Evolutionary conservation across 2,329 filamentous ascomycete species (phyloP).

Genomic region (Claviceps africana): DNA sequence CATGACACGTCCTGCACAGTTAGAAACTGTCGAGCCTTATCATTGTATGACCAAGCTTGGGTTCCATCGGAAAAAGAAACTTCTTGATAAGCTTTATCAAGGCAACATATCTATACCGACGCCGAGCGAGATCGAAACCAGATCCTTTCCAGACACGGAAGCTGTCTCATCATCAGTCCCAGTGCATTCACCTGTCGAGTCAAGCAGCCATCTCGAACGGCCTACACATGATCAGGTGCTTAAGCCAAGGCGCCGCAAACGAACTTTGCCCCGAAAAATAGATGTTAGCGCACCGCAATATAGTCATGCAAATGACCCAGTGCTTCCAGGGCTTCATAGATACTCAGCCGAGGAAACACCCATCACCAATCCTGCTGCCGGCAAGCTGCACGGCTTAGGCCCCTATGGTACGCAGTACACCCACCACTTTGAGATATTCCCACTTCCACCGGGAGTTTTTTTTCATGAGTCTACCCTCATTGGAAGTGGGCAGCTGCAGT

Average conservation of each 20-base stretch:
- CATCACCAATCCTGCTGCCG: constrained; percentile 9
- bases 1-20: constrained; percentile 33
- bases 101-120: constrained; percentile 11
- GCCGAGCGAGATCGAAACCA: neutral
- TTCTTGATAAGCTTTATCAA: constrained; percentile 41
- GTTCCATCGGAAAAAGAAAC: constrained; percentile 38
- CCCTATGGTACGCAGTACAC: constrained; percentile 49
- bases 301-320: constrained; percentile 37
- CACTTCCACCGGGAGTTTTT: constrained; percentile 39
- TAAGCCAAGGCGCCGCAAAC: constrained; percentile 28
- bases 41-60: constrained; percentile 20
- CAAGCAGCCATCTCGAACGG: neutral
- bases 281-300: constrained; percentile 40
- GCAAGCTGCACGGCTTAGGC: constrained; percentile 36
- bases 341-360: constrained; percentile 5
- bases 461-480: constrained; percentile 47
- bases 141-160: neutral
- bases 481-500: constrained; percentile 30
- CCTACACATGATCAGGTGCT: no score
- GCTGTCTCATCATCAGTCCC: neutral
- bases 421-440: constrained; percentile 48
- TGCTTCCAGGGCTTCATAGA: constrained; percentile 22
- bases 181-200: neutral
- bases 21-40: constrained; percentile 33
- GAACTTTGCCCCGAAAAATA: constrained; percentile 26